Base-by-base conservation (phyloP, 1,284 basidiomycete genomes). In the Hemileia vastatrix region DNA sequence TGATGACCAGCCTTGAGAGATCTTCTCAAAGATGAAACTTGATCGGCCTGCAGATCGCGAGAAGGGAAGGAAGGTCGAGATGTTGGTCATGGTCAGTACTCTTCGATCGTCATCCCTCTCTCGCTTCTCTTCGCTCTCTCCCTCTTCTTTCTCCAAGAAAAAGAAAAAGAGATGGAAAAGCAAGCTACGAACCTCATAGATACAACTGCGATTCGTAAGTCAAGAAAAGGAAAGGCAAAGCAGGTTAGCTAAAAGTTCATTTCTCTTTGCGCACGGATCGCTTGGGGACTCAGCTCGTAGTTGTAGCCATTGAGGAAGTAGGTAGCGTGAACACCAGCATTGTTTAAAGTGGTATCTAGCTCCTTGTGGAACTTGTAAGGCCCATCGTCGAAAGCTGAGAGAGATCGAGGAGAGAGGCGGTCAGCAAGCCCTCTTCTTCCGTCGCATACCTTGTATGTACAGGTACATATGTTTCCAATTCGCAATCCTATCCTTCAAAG, bases 301-400 rank as follows among this genome's bases (percentile, higher is more conserved):
- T 72, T 72, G 68, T 67, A 67, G 27, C 68, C 68, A 58, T 72
- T 72, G 60, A 72, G 67, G 21, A 72, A 71, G 60, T 70, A 72
- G 15, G 70, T 71, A 1, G 54, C 65, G 54, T 68, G 69, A 21
- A 61, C 55, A 21, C 65, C 63, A 9, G 55, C 62, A 15, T 63
- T 47, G 31, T 18, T 57, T 33, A 70, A 49, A 18, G 58, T 57
- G 57, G 70, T 40, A 56, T 65, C 66, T 19, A 72, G 36, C 55
- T 66, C 65, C 8, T 32, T 23, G 40, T 67, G 53, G 40, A 45
- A 61, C 0, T 4, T 49, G 65, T 71, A 71, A 4, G 70, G 68
- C 0, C 70, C 70, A 43, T 72, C 70, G 62, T 72, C 70, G 19
- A 72, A 72, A 64, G 4, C 36, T 40, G 15, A 11, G 11, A 40